These are phyloP conservation scores for Aphanocladium album DNA, from an alignment of 2,329 filamentous ascomycete species.

Conservation along the genomic window DNA sequence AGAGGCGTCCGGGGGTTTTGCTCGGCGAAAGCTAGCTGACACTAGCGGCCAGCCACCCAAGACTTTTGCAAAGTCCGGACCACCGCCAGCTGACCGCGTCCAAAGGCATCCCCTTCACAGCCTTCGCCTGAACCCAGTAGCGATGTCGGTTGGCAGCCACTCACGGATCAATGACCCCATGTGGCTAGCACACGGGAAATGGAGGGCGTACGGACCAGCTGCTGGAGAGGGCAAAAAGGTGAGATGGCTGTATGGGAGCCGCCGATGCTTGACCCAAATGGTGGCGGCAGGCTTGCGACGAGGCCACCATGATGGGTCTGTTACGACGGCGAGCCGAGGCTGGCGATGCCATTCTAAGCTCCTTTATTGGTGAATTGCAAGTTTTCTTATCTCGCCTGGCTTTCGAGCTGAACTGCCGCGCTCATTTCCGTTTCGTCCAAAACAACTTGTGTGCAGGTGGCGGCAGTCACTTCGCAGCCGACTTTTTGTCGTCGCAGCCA, in stretches of 20 bases:
- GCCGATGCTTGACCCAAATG: background rate
- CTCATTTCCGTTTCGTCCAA: background rate
- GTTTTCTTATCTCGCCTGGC: background rate
- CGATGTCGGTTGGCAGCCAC: background rate
- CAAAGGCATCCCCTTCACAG: background rate
- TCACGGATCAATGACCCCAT: background rate
- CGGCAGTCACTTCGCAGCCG: background rate
- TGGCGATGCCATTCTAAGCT: background rate
- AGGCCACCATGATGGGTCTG: background rate
- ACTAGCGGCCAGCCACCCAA: background rate
- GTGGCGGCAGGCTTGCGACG: background rate
- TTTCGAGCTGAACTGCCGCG: slow-evolving; percentile 11
- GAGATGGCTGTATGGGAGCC: background rate
- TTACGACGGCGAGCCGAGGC: background rate
- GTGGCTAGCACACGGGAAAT: background rate
- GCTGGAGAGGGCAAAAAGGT: background rate
- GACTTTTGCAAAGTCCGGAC: background rate
- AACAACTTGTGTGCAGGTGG: background rate
- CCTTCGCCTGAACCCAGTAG: background rate
- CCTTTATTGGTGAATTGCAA: background rate
- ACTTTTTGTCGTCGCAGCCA: background rate
- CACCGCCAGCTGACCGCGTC: background rate
- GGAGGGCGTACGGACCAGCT: background rate
- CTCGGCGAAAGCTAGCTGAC: background rate
- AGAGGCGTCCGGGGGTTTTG: background rate